Base-by-base conservation (phyloP, 106 monocot species). In the Agapanthus africanus region DNA sequence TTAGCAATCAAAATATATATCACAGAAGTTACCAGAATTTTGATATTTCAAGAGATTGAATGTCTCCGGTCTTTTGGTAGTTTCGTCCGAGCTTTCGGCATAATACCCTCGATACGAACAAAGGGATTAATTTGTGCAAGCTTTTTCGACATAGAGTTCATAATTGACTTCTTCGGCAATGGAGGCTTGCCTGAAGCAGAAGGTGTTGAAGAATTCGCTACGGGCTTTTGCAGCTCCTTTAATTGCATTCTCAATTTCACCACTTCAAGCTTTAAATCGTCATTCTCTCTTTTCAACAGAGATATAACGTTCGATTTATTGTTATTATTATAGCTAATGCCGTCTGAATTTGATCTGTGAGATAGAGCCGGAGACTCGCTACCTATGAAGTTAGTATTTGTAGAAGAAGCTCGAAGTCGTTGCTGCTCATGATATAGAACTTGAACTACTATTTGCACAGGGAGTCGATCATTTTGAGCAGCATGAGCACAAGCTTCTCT, bases 401-500 rank as follows among this genome's bases (percentile, higher is more conserved):
- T 50, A 4, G 66, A 42, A n/a, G n/a, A n/a, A 37, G 78, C 82
- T 4, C 79, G 60, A 6, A 83, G 73, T 37, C 87, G 90, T 63
- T 87, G 90, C 62, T 90, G 93, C 56, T 90, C 93, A 32, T 76
- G 81, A 72, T 82, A 80, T 7, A 74, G 66, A 54, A 87, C 83
- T 37, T 83, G 88, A 23, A 88, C 88, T 1, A 81, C 83, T 11
- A 64, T 74, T 76, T 88, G 88, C 42, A 81, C 88, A 14, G 91
- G 95, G 8, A 95, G 81, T 64, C 94, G 75, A 26, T 85, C 83
- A 39, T 94, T 94, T 75, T 90, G 93, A n/a, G 93, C 93, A 26
- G 93, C 93, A 39, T 94, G 93, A 1, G 93, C 90, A 59, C 90
- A 94, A 32, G 94, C 94, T 59, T 90, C 94, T 42, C 94, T 81